Base-by-base conservation (phyloP, 1,139 yeast species). In the Hyphopichia burtonii region DNA sequence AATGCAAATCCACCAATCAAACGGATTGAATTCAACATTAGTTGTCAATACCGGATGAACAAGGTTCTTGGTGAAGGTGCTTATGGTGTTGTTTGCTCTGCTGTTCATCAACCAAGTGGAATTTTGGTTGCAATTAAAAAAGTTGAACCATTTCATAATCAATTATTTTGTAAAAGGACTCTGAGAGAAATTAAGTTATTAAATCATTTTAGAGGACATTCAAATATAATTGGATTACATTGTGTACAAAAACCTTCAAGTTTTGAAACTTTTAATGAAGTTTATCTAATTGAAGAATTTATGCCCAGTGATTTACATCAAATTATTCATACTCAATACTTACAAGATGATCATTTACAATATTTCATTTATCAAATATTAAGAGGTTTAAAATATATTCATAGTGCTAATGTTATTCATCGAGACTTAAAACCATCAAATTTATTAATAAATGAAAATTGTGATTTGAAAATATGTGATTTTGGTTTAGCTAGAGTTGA, bases 261-360 rank as follows among this genome's bases (percentile, higher is more conserved):
- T 44, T 63, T 53, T 47, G 65, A 61, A 18, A 44, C 50, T 5
- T 82, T 84, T 56, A 75, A 80, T 42, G 90, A 84, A 47, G 86
- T 84, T 1, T 84, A 84, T 53, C 59, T 84, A 34, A 80, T 84
- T 37, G 87, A 84, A 56, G 91, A 84, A 54, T 69, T 78, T 48
- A 82, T 84, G 88, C 86, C 83, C 42, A 77, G 83, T 1, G 90
- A 84, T 59, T 61, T 84, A 36, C 82, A 80, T 50, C 68, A 76
- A 43, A 80, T 83, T 7, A 82, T 83, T 34, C 61, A 71, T 25
- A 65, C 79, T 1, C 82, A 78, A 48, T 63, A 59, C 33, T 63
- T 83, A 34, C 71, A 78, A 34, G 86, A 82, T 54, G 84, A 81
- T 49, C 90, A 83, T 51, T 76, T 82, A 41, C 87, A 83, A 54